Conservation (phyloP, 371 early-diverging fungal species). For the Mucor piriformis region DNA sequence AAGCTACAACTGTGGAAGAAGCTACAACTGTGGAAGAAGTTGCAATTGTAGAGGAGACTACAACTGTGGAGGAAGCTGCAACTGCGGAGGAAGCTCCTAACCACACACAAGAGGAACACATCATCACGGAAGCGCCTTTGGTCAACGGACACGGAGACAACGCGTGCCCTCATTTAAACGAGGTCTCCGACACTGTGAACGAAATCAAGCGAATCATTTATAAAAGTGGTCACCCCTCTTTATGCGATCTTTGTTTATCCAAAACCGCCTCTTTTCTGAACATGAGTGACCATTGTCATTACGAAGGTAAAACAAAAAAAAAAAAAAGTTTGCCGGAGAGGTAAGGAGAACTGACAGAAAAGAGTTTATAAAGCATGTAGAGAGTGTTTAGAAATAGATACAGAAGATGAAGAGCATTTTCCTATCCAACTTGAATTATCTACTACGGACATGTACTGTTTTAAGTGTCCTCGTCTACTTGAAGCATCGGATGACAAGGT, state of each 20-base stretch:
- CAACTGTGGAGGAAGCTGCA: not conserved
- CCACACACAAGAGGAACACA: not conserved
- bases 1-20: not conserved
- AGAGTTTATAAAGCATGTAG: conserved; percentile 22
- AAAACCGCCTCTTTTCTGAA: conserved; percentile 27
- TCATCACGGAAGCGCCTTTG: not conserved
- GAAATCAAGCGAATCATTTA: conserved; percentile 36
- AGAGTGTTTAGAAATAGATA: conserved; percentile 20
- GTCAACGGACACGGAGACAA: no score
- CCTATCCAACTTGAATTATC: conserved; percentile 35
- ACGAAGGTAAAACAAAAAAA: conserved; percentile 21
- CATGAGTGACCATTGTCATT: conserved; percentile 23
- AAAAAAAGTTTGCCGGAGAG: not conserved
- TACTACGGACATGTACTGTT: conserved; percentile 30
- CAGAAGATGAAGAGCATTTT: conserved; percentile 16
- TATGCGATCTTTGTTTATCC: conserved; percentile 36
- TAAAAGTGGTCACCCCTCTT: conserved; percentile 10
- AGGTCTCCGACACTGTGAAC: conserved; percentile 9
- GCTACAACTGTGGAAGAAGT: not conserved
- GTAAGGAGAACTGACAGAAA: not conserved
- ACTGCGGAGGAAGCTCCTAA: not conserved
- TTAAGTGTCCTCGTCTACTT: conserved; percentile 21
- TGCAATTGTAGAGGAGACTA: no score
- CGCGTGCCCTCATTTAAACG: conserved; percentile 17
- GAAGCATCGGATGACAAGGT: not conserved